Evolutionary conservation across 1,284 basidiomycete species (phyloP).

Genomic region (Ustilago trichophora): DNA sequence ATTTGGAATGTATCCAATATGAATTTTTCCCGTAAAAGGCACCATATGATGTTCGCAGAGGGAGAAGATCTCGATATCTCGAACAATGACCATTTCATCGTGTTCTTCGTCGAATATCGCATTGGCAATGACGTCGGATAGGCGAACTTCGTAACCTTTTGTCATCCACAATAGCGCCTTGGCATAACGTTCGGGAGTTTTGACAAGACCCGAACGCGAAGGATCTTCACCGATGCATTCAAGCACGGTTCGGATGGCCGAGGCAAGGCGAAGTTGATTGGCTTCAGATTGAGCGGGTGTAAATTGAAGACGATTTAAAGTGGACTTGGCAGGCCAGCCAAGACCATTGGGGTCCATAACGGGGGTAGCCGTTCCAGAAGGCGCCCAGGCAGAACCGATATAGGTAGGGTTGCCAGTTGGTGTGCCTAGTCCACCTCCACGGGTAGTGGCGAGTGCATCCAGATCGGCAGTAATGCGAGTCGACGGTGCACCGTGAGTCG

Average conservation of each 20-base stretch:
- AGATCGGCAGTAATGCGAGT: conserved; percentile 15
- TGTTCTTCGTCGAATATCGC: conserved; percentile 99
- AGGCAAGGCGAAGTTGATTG: conserved; percentile 74
- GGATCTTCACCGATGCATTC: conserved; percentile 99
- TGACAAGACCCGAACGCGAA: conserved; percentile 85
- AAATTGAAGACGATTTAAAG: conserved; percentile 56
- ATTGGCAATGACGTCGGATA: conserved; percentile 96
- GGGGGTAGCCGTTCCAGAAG: conserved; percentile 48
- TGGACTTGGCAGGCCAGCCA: conserved; percentile 63
- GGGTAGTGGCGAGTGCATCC: conserved; percentile 26
- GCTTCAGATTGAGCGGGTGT: conserved; percentile 54
- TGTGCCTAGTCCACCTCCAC: conserved; percentile 58
- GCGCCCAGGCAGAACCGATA: conserved; percentile 41
- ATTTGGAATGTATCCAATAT: conserved; percentile 90
- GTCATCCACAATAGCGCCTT: conserved; percentile 99
- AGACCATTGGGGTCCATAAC: conserved; percentile 64
- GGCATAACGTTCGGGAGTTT: conserved; percentile 94
- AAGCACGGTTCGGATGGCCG: conserved; percentile 88
- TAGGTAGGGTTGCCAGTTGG: conserved; percentile 57
- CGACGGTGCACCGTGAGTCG: conserved; percentile 2
- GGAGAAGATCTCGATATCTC: conserved; percentile 96
- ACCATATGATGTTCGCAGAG: conserved; percentile 99
- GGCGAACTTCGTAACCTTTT: conserved; percentile 92
- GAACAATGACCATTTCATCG: conserved; percentile 99
- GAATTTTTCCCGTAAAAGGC: conserved; percentile 89